A percentile compares a stretch with the other conserved stretches of the same genome.
phyloP scores from a whole-genome alignment of 2,329 filamentous ascomycete genomes.

The Aureobasidium leucospermi region DNA sequence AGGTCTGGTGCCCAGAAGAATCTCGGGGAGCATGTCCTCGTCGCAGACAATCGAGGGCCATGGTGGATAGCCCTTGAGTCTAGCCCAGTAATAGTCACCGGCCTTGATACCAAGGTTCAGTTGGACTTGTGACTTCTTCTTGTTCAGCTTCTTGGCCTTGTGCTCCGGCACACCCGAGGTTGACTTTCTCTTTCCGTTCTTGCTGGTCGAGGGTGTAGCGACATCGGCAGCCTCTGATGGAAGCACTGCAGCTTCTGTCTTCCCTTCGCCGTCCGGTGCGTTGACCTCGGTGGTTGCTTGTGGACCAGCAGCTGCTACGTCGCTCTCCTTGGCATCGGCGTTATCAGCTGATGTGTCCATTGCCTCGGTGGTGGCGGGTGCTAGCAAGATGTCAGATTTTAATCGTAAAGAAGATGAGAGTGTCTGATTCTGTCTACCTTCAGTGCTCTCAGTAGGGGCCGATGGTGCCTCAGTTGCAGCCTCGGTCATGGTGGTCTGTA shows the following conservation, averaged over 20 bases:
- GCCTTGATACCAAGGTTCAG: slow-evolving; percentile 69
- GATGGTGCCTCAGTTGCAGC: slow-evolving; percentile 4
- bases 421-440: neutral
- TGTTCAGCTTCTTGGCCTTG: slow-evolving; percentile 74
- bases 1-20: slow-evolving; percentile 68
- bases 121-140: slow-evolving; percentile 71
- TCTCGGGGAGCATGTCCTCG: slow-evolving; percentile 83
- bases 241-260: slow-evolving; percentile 13
- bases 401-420: too few relatives aligned
- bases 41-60: slow-evolving; percentile 95
- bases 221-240: slow-evolving; percentile 11
- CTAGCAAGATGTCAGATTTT: neutral
- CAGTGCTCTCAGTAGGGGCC: neutral
- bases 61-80: slow-evolving; percentile 87
- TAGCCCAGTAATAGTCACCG: slow-evolving; percentile 85
- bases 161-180: slow-evolving; percentile 54
- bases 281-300: slow-evolving; percentile 18
- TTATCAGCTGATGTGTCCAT: slow-evolving; percentile 1
- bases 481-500: slow-evolving; percentile 11
- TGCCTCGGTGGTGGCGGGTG: neutral
- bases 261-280: slow-evolving; percentile 16
- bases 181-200: slow-evolving; percentile 49
- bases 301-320: slow-evolving; percentile 11
- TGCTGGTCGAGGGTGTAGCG: slow-evolving; percentile 22
- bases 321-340: neutral